Percentiles rank a stretch among this genome's conserved stretches.
phyloP scores from a whole-genome alignment of 257 asterid genomes.

The Catharanthus roseus region DNA sequence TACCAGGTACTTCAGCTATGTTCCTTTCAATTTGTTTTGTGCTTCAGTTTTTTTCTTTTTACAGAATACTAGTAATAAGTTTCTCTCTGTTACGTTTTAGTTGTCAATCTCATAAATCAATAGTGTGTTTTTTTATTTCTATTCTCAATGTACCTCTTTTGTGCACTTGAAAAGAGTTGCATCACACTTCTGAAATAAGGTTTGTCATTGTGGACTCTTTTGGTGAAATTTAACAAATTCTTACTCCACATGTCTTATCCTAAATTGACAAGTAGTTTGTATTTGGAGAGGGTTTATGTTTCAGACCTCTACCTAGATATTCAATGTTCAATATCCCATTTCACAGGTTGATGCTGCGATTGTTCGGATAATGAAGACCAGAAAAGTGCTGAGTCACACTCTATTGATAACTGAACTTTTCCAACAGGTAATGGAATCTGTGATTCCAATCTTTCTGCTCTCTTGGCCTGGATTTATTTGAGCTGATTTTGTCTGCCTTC shows the following conservation, averaged over 20 bases:
- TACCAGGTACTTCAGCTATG: constrained; percentile 54
- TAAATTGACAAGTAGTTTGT: too few relatives aligned
- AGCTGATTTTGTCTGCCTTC: too few relatives aligned
- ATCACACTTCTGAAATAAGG: too few relatives aligned
- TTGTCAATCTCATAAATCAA: too few relatives aligned
- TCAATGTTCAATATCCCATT: constrained; percentile 5
- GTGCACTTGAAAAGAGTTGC: too few relatives aligned
- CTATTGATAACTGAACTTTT: constrained; percentile 93
- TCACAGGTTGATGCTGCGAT: constrained; percentile 95
- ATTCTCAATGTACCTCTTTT: too few relatives aligned
- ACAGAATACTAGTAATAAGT: too few relatives aligned
- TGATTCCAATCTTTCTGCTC: neutral
- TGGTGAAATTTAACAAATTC: too few relatives aligned
- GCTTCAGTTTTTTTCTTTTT: neutral
- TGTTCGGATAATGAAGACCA: constrained; percentile 96
- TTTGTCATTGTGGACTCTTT: too few relatives aligned
- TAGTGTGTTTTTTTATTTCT: too few relatives aligned
- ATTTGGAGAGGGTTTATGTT: neutral
- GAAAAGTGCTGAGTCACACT: constrained; percentile 90
- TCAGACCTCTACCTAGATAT: neutral
- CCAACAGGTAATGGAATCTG: constrained; percentile 64
- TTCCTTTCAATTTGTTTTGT: neutral
- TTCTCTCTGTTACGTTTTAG: too few relatives aligned
- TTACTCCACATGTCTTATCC: too few relatives aligned
- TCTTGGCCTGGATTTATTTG: neutral